Evolutionary conservation across 768 basidiomycete genomes (phyloP), one percentile per base, ranked within the genome.

Genomic region (Mycena indigotica): DNA sequence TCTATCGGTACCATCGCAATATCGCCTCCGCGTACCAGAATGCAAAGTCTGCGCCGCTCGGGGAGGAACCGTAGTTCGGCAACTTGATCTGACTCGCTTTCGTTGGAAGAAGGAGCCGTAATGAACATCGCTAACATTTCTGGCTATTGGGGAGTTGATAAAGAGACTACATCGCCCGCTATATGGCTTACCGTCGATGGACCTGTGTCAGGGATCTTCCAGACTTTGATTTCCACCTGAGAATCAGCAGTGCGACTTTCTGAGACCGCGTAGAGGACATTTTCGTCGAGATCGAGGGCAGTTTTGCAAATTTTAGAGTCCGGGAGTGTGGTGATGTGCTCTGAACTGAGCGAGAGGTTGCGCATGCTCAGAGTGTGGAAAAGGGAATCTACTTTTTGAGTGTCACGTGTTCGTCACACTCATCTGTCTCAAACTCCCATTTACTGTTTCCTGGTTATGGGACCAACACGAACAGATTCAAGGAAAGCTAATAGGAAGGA

Each of bases 1-100:
- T 84, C 78, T 45, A 91, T 64, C 15, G 81, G 73, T 45, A 90
- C 69, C 38, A 86, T 84, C 8, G 84, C 85, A 55, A 98, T 93
- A 66, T 97, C 95, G 50, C 96, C 96, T 6, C 84, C 82, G 5
- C 84, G 80, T 62, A 86, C 84, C 15, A 96, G 80, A 8, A 87
- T 69, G 4, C 80, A 84, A 10, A 98, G 73, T 2, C 79, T 76
- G 48, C 85, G 78, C n/a, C 80, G 79, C 62, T 97, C 95, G 3
- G 88, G 77, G 25, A 94, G 75, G 48, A 92, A 83, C 52, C 82
- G 80, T 54, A 95, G 76, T 25, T 84, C 83, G 15, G 91, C 70
- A 13, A 89, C 77, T 67, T 89, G 80, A 12, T 74, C 57, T 17
- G 61, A 50, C 28, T 51, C 61, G 19, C 68, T 59, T 54, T 63